phyloP scores from a whole-genome alignment of 106 monocot genomes.

The Platanthera zijinensis region DNA sequence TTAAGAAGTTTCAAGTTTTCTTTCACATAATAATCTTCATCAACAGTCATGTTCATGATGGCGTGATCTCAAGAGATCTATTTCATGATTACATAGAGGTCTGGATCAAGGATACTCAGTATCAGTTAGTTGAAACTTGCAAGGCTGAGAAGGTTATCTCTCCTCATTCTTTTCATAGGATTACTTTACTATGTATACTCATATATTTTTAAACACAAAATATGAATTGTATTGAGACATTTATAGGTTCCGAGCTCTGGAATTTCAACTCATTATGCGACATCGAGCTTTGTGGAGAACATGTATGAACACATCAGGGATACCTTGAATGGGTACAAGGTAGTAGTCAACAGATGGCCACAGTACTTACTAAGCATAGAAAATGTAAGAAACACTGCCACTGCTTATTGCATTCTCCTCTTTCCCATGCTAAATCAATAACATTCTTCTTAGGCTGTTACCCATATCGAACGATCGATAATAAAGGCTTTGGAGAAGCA shows the following conservation, averaged over 20 bases:
- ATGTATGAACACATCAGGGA: slow-evolving; percentile 78
- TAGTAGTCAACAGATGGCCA: slow-evolving; percentile 88
- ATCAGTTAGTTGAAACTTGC: slow-evolving; percentile 78
- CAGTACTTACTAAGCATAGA: slow-evolving; percentile 76
- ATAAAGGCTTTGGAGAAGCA: slow-evolving; percentile 76
- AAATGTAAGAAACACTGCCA: slow-evolving; percentile 36
- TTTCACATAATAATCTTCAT: neutral
- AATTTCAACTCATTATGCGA: slow-evolving; percentile 35
- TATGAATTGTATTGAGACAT: neutral
- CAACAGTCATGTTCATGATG: slow-evolving; percentile 60
- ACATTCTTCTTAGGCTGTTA: slow-evolving; percentile 37
- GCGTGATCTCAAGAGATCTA: slow-evolving; percentile 70
- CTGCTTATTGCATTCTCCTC: neutral
- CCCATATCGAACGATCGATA: slow-evolving; percentile 66
- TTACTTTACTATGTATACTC: neutral
- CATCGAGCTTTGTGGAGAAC: slow-evolving; percentile 78
- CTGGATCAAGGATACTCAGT: slow-evolving; percentile 80
- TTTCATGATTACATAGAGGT: slow-evolving; percentile 87
- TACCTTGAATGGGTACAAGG: slow-evolving; percentile 59
- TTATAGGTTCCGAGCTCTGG: slow-evolving; percentile 47
- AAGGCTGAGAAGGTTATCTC: slow-evolving; percentile 57
- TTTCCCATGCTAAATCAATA: neutral
- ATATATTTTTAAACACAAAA: neutral
- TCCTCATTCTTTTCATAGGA: neutral
- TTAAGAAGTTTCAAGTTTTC: neutral